Conservation (phyloP, 257 asterid genomes). For the Leptodermis oblonga region DNA sequence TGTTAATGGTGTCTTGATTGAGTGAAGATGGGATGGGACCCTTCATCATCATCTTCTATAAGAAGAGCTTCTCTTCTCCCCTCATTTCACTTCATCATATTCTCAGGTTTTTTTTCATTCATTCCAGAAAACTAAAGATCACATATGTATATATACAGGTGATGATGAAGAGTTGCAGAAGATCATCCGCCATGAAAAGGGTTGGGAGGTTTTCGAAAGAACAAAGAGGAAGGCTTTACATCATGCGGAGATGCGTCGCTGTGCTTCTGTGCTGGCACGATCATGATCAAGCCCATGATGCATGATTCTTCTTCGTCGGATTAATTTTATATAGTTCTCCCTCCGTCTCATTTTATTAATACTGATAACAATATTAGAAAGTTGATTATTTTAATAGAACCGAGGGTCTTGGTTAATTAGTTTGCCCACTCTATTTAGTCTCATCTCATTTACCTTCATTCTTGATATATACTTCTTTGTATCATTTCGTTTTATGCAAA, state of each 20-base stretch:
- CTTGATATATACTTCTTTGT: too few species aligned
- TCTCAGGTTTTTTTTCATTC: not conserved
- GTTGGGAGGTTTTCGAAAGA: constrained; percentile 56
- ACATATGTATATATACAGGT: not conserved
- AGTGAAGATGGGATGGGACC: constrained; percentile 22
- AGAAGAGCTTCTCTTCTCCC: constrained; percentile 22
- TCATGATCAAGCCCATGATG: too few species aligned
- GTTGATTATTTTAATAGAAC: too few species aligned
- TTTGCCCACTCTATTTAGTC: too few species aligned
- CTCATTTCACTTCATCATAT: constrained; percentile 13
- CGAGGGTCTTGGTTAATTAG: too few species aligned
- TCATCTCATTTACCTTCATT: too few species aligned
- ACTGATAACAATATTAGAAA: too few species aligned
- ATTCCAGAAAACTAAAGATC: not conserved
- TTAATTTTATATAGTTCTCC: too few species aligned
- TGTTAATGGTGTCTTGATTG: constrained; percentile 6
- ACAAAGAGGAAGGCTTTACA: constrained; percentile 68
- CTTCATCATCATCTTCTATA: constrained; percentile 29
- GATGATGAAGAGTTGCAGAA: constrained; percentile 13
- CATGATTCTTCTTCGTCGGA: too few species aligned
- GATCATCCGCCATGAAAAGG: constrained; percentile 11
- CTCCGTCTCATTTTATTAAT: too few species aligned
- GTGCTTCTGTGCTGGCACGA: constrained; percentile 86
- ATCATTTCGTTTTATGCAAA: not conserved
- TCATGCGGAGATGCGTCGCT: constrained; percentile 65